Evolutionary conservation across 306 rosid genomes (phyloP), one percentile per base, ranked within the genome.

Genomic region (Crotalaria pallida): DNA sequence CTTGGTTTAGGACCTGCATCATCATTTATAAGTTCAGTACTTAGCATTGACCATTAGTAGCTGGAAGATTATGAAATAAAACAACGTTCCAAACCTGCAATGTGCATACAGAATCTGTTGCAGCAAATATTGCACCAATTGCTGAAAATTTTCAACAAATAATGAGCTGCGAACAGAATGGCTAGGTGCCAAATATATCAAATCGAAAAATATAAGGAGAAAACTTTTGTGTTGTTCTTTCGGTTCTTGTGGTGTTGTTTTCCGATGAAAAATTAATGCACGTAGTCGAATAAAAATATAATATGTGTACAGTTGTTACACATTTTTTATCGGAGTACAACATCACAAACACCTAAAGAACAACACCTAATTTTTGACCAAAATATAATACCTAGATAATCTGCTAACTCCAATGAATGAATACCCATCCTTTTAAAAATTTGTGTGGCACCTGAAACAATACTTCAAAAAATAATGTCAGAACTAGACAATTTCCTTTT

Each of bases 81-180:
- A 38, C 59, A 52, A 33, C 27, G 77, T 76, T 67, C 19, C 84
- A 45, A 76, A 95, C 99, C 97, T 95, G 99, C 83, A 95, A 82
- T 0, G 99, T 95, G 89, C 99, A 95, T 40, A 95, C 99, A 68
- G 99, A 95, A 87, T 95, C 99, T 15, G 99, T 95, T 0, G 97
- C 99, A 23, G 97, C 92, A 86, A 95, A 95, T 77, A 95, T 95
- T 58, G 97, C 88, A 41, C 99, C 99, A 74, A 95, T 91, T 56
- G 99, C 99, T 95, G 88, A 49, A 82, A 71, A 0, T 16, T 31
- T 11, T 63, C 24, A 26, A 27, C 70, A 50, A 24, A 69, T 8
- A 22, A 65, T 71, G 52, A 82, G 72, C 31, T 57, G 57, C 31
- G 45, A 53, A 74, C 22, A 67, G 61, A 74, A 51, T 53, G 34